Percentiles rank a stretch among this genome's conserved stretches.
Evolutionary conservation across 129 eudicot genomes (phyloP).

Genomic region (Centella asiatica): DNA sequence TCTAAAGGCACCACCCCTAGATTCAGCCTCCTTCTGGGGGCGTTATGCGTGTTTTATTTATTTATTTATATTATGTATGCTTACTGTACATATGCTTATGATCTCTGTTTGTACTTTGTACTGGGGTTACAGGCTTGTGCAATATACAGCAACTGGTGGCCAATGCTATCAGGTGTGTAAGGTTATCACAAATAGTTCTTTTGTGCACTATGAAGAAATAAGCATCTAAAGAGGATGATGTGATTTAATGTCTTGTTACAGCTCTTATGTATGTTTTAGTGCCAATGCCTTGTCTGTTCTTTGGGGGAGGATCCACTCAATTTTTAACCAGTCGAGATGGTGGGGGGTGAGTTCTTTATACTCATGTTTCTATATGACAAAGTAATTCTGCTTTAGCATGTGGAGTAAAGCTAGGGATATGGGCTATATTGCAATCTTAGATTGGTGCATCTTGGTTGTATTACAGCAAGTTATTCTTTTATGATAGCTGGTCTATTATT

Average conservation of each 20-base stretch:
- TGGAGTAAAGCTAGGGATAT: not conserved
- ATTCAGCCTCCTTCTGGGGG: too few species aligned
- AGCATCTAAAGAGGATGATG: constrained; percentile 7
- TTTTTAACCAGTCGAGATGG: constrained; percentile 85
- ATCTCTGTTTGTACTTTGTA: constrained; percentile 10
- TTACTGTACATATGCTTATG: not conserved
- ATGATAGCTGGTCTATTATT: too few species aligned
- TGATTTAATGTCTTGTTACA: constrained; percentile 25
- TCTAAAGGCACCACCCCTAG: too few species aligned
- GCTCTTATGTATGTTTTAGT: constrained; percentile 95
- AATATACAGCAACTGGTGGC: constrained; percentile 93
- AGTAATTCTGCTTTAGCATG: not conserved
- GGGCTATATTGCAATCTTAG: too few species aligned
- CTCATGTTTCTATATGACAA: constrained; percentile 4
- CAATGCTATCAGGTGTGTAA: constrained; percentile 81
- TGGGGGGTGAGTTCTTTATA: constrained; percentile 67
- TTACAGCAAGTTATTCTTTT: too few species aligned
- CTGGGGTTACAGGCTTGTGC: constrained; percentile 88
- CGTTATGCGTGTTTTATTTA: too few species aligned
- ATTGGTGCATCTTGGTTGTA: not conserved
- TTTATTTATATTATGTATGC: not conserved
- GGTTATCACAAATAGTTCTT: constrained; percentile 1
- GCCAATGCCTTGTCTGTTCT: constrained; percentile 97
- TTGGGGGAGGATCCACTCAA: constrained; percentile 98
- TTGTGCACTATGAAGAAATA: constrained; percentile 2